Conservation (phyloP, 2,329 filamentous ascomycete species). For the Graphilbum fragrans region DNA sequence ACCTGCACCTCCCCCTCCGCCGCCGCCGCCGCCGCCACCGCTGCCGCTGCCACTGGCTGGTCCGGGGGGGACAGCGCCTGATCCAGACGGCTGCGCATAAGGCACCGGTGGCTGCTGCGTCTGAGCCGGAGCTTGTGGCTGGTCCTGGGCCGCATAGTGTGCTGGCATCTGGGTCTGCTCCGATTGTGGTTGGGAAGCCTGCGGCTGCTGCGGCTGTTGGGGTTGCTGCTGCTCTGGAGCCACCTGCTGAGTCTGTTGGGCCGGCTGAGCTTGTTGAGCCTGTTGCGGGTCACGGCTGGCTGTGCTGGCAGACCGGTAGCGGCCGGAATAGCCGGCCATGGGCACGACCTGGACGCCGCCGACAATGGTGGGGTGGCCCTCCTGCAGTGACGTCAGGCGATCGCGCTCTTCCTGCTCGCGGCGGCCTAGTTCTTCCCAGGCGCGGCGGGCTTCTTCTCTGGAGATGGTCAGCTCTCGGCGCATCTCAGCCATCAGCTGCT, state of each 20-base stretch:
- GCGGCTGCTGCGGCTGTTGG: background rate
- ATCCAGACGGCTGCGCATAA: background rate
- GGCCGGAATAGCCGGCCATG: slow-evolving; percentile 60
- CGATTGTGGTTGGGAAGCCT: background rate
- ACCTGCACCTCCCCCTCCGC: background rate
- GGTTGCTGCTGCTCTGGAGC: background rate
- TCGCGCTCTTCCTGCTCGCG: slow-evolving; percentile 90
- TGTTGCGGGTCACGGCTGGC: slow-evolving; percentile 19
- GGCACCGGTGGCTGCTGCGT: slow-evolving; percentile 28
- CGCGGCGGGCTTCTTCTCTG: slow-evolving; percentile 87
- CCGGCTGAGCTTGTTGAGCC: slow-evolving; percentile 8
- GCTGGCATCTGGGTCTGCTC: background rate
- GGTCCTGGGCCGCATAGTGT: slow-evolving; percentile 13
- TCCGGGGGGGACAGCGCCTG: too few species aligned
- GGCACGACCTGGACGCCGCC: slow-evolving; percentile 93
- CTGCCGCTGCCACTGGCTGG: too few species aligned
- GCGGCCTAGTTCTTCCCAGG: slow-evolving; percentile 93
- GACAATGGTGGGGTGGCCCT: slow-evolving; percentile 77
- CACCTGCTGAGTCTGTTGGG: slow-evolving; percentile 13
- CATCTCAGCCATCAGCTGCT: slow-evolving; percentile 80
- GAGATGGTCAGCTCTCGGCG: slow-evolving; percentile 87
- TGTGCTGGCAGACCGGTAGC: slow-evolving; percentile 28
- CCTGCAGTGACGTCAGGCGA: slow-evolving; percentile 70
- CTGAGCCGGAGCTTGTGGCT: slow-evolving; percentile 23
- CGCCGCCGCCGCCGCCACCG: background rate